Evolutionary conservation across 805 yeast species (phyloP).

Genomic region (Candida khao-thaluensis): DNA sequence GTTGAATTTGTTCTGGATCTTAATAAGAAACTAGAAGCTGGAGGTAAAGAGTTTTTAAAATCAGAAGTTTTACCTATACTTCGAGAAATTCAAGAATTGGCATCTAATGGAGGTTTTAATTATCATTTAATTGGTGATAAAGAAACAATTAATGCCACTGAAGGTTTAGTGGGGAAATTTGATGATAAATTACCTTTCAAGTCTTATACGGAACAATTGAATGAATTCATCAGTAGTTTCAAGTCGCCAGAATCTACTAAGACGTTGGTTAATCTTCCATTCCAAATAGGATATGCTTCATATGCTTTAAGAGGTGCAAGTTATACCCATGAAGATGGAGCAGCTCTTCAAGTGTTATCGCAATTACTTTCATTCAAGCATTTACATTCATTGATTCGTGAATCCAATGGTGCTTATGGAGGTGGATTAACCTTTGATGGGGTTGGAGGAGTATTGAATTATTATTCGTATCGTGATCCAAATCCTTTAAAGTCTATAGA

Average conservation of each 20-base stretch:
- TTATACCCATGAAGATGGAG: constrained; percentile 72
- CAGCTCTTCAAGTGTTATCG: constrained; percentile 78
- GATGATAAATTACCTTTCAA: constrained; percentile 16
- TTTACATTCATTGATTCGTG: constrained; percentile 86
- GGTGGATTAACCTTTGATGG: constrained; percentile 89
- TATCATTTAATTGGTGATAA: constrained; percentile 61
- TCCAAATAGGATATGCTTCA: constrained; percentile 84
- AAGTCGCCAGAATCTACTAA: constrained; percentile 18
- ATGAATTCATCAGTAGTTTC: constrained; percentile 18
- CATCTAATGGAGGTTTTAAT: constrained; percentile 45
- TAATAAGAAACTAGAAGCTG: constrained; percentile 45
- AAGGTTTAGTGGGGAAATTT: constrained; percentile 34
- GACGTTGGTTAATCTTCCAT: constrained; percentile 69
- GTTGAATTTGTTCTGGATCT: constrained; percentile 65
- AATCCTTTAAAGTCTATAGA: constrained; percentile 68
- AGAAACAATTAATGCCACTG: constrained; percentile 36
- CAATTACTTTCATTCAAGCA: constrained; percentile 79
- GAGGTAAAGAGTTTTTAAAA: constrained; percentile 33
- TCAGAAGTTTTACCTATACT: constrained; percentile 66
- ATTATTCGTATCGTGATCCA: constrained; percentile 93
- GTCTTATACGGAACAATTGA: constrained; percentile 16
- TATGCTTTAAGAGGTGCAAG: constrained; percentile 63
- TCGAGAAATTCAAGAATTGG: constrained; percentile 44
- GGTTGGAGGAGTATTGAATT: constrained; percentile 73
- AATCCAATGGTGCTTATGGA: constrained; percentile 97